Evolutionary conservation across 2,329 filamentous ascomycete genomes (phyloP), one percentile per base, ranked within the genome.

Genomic region (Tolypocladium amazonense): DNA sequence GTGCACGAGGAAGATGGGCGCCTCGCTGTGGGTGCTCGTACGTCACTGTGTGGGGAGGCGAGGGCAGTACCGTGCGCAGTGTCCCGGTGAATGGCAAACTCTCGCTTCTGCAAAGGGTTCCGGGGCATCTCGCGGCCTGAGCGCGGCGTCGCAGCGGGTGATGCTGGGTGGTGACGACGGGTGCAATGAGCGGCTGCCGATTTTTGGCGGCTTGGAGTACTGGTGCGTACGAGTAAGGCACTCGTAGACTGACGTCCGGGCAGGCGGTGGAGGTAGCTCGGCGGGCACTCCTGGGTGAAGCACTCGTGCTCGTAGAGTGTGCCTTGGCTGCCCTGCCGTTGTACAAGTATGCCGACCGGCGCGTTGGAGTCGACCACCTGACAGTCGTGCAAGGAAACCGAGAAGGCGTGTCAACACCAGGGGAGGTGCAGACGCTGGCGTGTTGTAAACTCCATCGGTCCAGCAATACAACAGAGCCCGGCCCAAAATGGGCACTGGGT

Each of bases 61-160:
- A n/a, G 30, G 18, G 18, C 18, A 23, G 50, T 53, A 35, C 50
- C 18, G 47, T 47, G 58, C 23, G 50, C 39, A 58, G 57, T 33
- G 67, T 72, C 72, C 58, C 68, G 71, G 60, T 73, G 72, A 58
- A 73, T 73, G 57, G 69, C 61, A 63, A 76, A 73, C 54, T 69
- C 67, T 59, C 69, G 71, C 57, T 69, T 71, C 56, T 69, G 66
- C 39, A 74, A 64, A 54, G 69, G 68, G 61, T 69, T 70, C 64
- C 68, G 67, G 41, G 65, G 65, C 70, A 74, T 75, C 15, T 45
- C 60, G 58, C 56, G 37, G 43, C 54, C 50, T 35, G 9, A 20
- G 30, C 30, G 18, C 33, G 47, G 47, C 47, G 47, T 30, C 27
- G 47, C 18, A 52, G 56, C n/a, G 30, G 45, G 50, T 20, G 47